phyloP scores from a whole-genome alignment of 2,329 filamentous ascomycete species.

The Cyphellophora attinorum region DNA sequence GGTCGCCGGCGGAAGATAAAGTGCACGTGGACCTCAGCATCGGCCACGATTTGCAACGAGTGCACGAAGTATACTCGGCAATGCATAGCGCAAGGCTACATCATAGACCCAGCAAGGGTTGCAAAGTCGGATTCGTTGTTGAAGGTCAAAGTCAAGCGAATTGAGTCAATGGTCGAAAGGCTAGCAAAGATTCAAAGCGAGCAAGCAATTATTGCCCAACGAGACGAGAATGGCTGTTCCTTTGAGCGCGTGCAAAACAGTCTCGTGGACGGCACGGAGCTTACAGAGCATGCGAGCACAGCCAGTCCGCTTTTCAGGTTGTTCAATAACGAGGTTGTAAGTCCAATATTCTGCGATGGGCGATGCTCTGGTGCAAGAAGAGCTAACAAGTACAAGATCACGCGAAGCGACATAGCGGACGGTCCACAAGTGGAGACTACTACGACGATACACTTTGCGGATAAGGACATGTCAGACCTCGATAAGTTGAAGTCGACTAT shows the following conservation, averaged over 20 bases:
- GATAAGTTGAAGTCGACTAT: slow-evolving; percentile 16
- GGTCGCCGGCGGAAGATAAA: slow-evolving; percentile 19
- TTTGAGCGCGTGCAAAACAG: too few species aligned
- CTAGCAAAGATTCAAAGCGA: slow-evolving; percentile 3
- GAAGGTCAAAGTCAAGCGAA: slow-evolving; percentile 10
- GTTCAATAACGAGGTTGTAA: slow-evolving; percentile 16
- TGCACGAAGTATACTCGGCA: slow-evolving; percentile 11
- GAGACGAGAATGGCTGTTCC: slow-evolving; percentile 1
- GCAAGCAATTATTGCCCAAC: background rate
- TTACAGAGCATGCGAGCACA: slow-evolving; percentile 6
- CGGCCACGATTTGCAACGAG: slow-evolving; percentile 12
- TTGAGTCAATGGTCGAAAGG: slow-evolving; percentile 9
- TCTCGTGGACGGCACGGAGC: background rate
- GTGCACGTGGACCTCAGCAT: slow-evolving; percentile 12
- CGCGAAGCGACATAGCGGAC: background rate
- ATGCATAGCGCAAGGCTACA: slow-evolving; percentile 14
- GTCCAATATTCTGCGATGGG: background rate
- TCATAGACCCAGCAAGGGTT: slow-evolving; percentile 2
- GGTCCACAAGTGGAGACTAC: background rate
- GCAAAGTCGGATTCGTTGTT: slow-evolving; percentile 2
- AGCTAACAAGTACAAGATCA: background rate
- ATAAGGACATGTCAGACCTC: slow-evolving; percentile 3
- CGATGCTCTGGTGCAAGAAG: background rate
- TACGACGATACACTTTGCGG: slow-evolving; percentile 2
- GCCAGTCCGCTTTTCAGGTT: slow-evolving; percentile 13